Percentiles rank a stretch among this genome's conserved stretches.
These are phyloP conservation scores for Fusarium azukiicola DNA, from an alignment of 2,329 filamentous ascomycete species.

Conservation along the genomic window DNA sequence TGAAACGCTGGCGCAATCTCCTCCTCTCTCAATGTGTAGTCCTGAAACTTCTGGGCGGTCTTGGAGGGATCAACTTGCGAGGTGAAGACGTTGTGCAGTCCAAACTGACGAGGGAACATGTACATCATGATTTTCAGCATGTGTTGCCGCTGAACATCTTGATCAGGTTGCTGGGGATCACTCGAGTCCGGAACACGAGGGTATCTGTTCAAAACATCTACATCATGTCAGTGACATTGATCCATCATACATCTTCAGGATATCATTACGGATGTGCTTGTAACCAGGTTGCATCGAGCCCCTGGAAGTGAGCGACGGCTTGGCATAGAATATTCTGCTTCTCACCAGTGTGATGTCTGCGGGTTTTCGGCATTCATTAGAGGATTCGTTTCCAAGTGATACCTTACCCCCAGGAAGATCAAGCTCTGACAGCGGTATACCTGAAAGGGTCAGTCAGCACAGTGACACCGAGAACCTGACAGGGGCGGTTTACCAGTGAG, in stretches of 20 bases:
- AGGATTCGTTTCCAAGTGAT: slow-evolving; percentile 19
- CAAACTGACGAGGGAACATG: slow-evolving; percentile 95
- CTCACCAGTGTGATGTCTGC: slow-evolving; percentile 88
- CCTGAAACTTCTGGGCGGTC: slow-evolving; percentile 88
- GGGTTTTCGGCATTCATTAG: slow-evolving; percentile 55
- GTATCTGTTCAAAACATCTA: slow-evolving; percentile 91
- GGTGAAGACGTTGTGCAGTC: slow-evolving; percentile 95
- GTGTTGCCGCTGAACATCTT: slow-evolving; percentile 61
- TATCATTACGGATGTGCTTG: slow-evolving; percentile 87
- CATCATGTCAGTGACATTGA: slow-evolving; percentile 39
- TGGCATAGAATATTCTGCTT: slow-evolving; percentile 92
- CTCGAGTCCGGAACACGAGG: slow-evolving; percentile 47
- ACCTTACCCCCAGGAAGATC: slow-evolving; percentile 51
- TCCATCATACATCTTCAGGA: background rate
- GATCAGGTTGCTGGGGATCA: background rate
- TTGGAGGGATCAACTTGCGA: slow-evolving; percentile 82
- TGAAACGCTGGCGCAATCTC: slow-evolving; percentile 79
- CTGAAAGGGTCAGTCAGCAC: slow-evolving; percentile 56
- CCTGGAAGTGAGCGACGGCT: slow-evolving; percentile 84
- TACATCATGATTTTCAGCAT: slow-evolving; percentile 91
- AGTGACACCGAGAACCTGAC: background rate
- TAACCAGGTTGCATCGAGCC: slow-evolving; percentile 87
- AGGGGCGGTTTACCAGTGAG: slow-evolving; percentile 82
- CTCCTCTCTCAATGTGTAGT: slow-evolving; percentile 92
- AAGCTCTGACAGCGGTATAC: slow-evolving; percentile 73